Conservation (phyloP, 345 rosid genomes). For the Salix suchowensis region DNA sequence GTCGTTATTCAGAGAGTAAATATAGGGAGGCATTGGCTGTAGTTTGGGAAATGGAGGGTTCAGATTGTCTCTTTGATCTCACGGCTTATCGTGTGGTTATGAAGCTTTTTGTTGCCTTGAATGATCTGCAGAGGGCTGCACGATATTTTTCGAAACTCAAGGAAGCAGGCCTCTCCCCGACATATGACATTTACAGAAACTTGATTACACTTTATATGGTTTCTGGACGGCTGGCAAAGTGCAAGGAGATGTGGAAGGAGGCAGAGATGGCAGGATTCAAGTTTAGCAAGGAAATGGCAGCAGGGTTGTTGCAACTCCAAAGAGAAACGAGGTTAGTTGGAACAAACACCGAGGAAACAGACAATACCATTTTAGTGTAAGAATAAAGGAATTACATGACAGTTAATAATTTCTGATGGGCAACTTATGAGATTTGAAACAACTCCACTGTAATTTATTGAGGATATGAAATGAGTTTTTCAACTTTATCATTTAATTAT, state of each 20-base stretch:
- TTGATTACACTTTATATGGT: conserved; percentile 44
- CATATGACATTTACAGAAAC: conserved; percentile 58
- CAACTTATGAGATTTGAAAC: not conserved
- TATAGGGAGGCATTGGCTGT: conserved; percentile 74
- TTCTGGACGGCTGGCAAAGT: conserved; percentile 65
- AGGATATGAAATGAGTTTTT: not conserved
- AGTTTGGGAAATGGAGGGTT: conserved; percentile 87
- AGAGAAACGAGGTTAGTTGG: conserved; percentile 19
- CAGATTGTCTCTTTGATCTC: conserved; percentile 70
- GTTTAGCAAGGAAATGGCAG: conserved; percentile 36
- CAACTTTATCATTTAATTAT: not conserved
- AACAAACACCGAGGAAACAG: not conserved
- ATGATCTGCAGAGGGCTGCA: conserved; percentile 67
- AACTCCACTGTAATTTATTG: not conserved
- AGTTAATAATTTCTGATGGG: not conserved
- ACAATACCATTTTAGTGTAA: not conserved
- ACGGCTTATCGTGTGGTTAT: conserved; percentile 79
- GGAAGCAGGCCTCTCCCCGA: conserved; percentile 78
- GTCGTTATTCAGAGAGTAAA: conserved; percentile 51
- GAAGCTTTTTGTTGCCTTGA: conserved; percentile 61
- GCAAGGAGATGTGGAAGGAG: conserved; percentile 63
- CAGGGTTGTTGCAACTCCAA: conserved; percentile 39
- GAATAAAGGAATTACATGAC: not conserved
- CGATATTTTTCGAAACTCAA: conserved; percentile 77
- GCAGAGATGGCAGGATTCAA: conserved; percentile 72